phyloP scores from a whole-genome alignment of 306 rosid genomes.

The Cotoneaster glaucophyllus region DNA sequence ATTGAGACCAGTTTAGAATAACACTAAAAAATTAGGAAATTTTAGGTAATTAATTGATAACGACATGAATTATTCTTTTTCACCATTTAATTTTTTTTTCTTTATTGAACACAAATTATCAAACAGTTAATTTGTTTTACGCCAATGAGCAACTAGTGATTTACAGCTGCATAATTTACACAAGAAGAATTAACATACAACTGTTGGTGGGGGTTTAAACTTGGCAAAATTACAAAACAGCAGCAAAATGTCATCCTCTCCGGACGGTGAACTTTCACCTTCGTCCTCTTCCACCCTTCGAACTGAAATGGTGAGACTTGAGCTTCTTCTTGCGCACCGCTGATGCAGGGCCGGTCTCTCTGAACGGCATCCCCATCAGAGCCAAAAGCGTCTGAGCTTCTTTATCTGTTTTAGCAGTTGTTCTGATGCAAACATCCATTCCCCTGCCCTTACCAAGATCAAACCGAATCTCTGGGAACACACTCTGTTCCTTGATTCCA shows the following conservation, averaged over 20 bases:
- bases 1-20: too few species aligned
- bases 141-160: background rate
- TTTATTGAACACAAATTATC: background rate
- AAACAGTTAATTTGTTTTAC: background rate
- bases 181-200: background rate
- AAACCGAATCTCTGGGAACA: constrained; percentile 73
- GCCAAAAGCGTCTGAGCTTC: constrained; percentile 68
- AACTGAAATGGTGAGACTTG: constrained; percentile 82
- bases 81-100: background rate
- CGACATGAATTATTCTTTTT: background rate
- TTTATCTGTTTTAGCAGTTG: constrained; percentile 75
- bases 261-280: constrained; percentile 29
- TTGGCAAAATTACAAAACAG: constrained; percentile 11
- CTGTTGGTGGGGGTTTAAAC: constrained; percentile 11
- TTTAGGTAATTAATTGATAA: background rate
- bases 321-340: constrained; percentile 69
- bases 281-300: constrained; percentile 57
- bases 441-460: constrained; percentile 82
- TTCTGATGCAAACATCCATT: constrained; percentile 83
- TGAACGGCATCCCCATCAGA: constrained; percentile 96
- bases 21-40: too few species aligned
- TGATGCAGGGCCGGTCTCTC: constrained; percentile 46
- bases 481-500: constrained; percentile 73
- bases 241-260: constrained; percentile 15
- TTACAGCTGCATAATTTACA: constrained; percentile 2